Evolutionary conservation across 148 eudicot genomes (phyloP).

Genomic region (Rhododendron henanense): DNA sequence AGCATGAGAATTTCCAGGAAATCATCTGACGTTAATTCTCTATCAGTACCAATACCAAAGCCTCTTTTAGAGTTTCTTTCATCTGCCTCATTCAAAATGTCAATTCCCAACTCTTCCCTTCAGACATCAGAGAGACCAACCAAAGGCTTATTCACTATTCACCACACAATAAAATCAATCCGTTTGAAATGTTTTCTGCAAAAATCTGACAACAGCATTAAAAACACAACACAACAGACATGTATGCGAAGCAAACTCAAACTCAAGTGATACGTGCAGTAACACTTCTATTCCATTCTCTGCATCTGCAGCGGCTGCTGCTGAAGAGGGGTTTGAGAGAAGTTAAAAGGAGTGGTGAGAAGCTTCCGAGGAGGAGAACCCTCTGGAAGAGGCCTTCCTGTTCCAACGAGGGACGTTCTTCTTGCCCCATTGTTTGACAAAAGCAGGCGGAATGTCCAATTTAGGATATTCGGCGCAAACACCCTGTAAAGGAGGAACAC

Average conservation of each 20-base stretch:
- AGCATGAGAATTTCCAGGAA: too few relatives aligned
- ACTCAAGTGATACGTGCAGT: background rate
- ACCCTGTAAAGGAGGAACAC: slow-evolving; percentile 62
- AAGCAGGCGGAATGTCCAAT: slow-evolving; percentile 68
- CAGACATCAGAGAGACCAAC: background rate
- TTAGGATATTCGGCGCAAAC: slow-evolving; percentile 66
- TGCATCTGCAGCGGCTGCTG: slow-evolving; percentile 15
- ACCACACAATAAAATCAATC: background rate
- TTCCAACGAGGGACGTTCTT: slow-evolving; percentile 50
- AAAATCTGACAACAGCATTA: background rate
- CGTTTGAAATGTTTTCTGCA: background rate
- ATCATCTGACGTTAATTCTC: too few relatives aligned
- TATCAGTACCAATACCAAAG: too few relatives aligned
- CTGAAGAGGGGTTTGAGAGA: slow-evolving; percentile 12
- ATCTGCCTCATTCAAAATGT: background rate
- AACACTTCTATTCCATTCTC: slow-evolving; percentile 14
- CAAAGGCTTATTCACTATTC: background rate
- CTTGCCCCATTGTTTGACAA: slow-evolving; percentile 31
- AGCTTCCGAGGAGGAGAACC: slow-evolving; percentile 28
- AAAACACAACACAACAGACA: background rate
- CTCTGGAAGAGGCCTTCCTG: slow-evolving; percentile 55
- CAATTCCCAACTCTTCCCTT: background rate
- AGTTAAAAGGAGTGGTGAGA: slow-evolving; percentile 9
- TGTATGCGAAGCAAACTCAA: background rate
- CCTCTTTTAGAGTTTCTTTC: background rate